Evolutionary conservation across 306 rosid species (phyloP).

Genomic region (Bauhinia variegata): DNA sequence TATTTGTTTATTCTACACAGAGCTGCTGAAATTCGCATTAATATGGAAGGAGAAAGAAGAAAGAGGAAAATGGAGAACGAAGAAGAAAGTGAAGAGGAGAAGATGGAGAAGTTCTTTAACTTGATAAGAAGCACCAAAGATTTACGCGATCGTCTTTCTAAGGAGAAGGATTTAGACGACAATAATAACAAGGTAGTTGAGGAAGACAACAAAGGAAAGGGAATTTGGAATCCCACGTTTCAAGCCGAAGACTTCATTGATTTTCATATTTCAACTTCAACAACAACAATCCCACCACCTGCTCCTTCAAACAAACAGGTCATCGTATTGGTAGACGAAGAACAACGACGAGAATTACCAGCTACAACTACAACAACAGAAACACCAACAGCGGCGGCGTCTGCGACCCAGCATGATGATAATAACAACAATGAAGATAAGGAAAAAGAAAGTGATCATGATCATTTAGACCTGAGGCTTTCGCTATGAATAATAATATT

Average conservation of each 20-base stretch:
- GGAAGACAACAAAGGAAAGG: constrained; percentile 24
- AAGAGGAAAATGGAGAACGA: constrained; percentile 53
- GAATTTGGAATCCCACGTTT: constrained; percentile 68
- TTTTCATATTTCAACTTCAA: constrained; percentile 3
- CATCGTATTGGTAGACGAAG: no score
- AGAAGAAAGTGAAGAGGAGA: constrained; percentile 50
- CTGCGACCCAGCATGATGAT: no score
- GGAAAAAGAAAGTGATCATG: no score
- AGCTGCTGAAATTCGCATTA: neutral
- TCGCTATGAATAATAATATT: no score
- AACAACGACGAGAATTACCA: no score
- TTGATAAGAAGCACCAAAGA: constrained; percentile 62
- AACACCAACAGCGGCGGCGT: no score
- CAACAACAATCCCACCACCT: neutral
- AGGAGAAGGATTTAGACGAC: constrained; percentile 29
- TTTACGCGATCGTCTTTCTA: constrained; percentile 36
- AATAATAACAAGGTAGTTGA: no score
- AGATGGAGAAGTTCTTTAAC: constrained; percentile 67
- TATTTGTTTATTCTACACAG: neutral
- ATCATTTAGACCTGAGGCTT: no score
- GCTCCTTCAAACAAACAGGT: constrained; percentile 39
- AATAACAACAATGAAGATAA: no score
- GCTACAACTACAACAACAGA: no score
- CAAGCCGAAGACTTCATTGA: constrained; percentile 65
- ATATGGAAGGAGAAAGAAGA: constrained; percentile 56